Evolutionary conservation across 805 yeast species (phyloP), one percentile per base, ranked within the genome.

Genomic region (Clavispora santaluciae): DNA sequence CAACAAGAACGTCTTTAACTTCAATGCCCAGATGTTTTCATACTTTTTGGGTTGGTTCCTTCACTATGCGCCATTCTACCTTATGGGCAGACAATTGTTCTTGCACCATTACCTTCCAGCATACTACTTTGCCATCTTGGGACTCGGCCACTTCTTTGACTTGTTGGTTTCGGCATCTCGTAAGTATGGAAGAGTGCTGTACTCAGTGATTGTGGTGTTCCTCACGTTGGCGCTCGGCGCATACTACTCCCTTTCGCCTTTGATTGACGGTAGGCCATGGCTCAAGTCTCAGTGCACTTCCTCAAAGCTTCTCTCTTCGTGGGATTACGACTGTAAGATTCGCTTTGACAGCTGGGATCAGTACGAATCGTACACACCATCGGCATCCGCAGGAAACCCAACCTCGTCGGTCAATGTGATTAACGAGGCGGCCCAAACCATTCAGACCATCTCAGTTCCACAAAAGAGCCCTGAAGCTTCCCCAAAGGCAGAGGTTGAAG

Each of bases 41-140:
- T 86, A 78, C 59, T 55, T 80, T 30, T 55, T 77, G 7, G 95
- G 95, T 33, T 87, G 89, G 86, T 66, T 60, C 8, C 46, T 83
- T 28, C 95, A 87, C 61, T 83, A 76, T 57, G 58, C 72, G 40
- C 95, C 95, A 50, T 85, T 86, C 39, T 82, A 77, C 64, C 68
- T 90, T 43, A 90, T 90, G 98, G 89, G 81, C 18, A 81, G 98
- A 67, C 97, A 90, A 67, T 65, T 90, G 64, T 90, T 91, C 70
- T 70, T 90, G 59, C 98, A 90, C 63, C 98, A 90, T 64, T 91
- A 91, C 63, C 67, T 93, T 51, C 97, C 96, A 42, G 87, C 98
- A 2, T 76, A 87, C 39, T 93, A 88, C 68, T 93, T 93, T 64
- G 93, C 88, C 35, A 71, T 86, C 40, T 70, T 87, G 48, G 86